These are phyloP conservation scores for Mycogone perniciosa DNA, from an alignment of 2,329 filamentous ascomycete genomes.

Conservation along the genomic window DNA sequence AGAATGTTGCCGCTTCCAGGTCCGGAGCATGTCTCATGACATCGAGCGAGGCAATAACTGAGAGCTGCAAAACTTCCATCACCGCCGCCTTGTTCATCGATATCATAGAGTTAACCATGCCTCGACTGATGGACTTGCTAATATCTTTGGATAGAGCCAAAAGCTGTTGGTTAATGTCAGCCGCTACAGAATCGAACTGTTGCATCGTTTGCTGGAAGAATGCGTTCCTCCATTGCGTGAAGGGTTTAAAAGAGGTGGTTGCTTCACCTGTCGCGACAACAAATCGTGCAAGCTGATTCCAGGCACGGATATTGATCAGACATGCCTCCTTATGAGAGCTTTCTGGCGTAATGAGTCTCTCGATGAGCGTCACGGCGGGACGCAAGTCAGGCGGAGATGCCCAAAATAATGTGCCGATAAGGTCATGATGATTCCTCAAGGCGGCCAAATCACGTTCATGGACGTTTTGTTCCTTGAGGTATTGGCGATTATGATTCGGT, in stretches of 20 bases:
- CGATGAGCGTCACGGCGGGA: constrained; percentile 47
- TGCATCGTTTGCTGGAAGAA: constrained; percentile 52
- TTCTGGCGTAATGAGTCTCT: constrained; percentile 52
- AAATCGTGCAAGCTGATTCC: constrained; percentile 56
- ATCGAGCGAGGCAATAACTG: constrained; percentile 43
- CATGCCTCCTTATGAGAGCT: constrained; percentile 62
- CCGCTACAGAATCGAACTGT: constrained; percentile 50
- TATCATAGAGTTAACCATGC: constrained; percentile 44
- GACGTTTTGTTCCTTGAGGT: constrained; percentile 55
- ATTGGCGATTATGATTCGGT: constrained; percentile 60
- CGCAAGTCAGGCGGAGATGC: constrained; percentile 50
- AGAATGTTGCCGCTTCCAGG: constrained; percentile 42
- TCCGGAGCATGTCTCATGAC: constrained; percentile 42
- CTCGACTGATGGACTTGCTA: constrained; percentile 36
- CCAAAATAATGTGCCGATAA: constrained; percentile 62
- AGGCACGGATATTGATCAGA: constrained; percentile 56
- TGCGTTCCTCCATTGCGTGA: constrained; percentile 45
- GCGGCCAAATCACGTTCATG: constrained; percentile 56
- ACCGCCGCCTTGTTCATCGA: constrained; percentile 46
- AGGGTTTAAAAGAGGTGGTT: constrained; percentile 43
- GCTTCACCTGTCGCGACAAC: constrained; percentile 42
- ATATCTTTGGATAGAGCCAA: constrained; percentile 41
- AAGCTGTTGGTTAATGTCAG: constrained; percentile 51
- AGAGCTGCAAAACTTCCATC: constrained; percentile 46
- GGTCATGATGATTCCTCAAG: constrained; percentile 62